Conservation (phyloP, 495 filamentous ascomycete species). For the Annulohypoxylon moriforme region DNA sequence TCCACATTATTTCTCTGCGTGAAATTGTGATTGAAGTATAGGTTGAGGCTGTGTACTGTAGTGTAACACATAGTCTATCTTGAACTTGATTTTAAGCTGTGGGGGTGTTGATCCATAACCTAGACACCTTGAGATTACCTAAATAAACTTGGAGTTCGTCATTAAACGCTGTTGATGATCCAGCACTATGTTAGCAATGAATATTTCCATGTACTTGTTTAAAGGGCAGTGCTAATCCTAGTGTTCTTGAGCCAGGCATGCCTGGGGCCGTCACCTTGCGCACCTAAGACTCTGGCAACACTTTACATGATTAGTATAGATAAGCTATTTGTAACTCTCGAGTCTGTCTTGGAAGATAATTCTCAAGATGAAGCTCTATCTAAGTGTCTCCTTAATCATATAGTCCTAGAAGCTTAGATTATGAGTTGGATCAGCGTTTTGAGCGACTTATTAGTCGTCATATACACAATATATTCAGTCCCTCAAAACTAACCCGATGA, state of each 20-base stretch:
- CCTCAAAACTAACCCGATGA: no score
- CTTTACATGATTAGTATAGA: no score
- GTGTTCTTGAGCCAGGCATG: neutral
- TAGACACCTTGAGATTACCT: neutral
- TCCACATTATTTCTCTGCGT: neutral
- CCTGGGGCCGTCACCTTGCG: neutral
- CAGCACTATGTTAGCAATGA: neutral
- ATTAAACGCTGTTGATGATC: neutral
- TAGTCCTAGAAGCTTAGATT: neutral
- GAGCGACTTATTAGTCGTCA: no score
- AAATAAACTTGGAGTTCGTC: neutral
- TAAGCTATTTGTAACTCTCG: neutral
- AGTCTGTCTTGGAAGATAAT: neutral
- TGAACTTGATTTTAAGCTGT: neutral
- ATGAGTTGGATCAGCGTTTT: no score
- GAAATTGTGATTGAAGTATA: constrained; percentile 16
- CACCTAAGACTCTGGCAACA: no score
- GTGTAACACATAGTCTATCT: neutral
- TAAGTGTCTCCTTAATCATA: neutral
- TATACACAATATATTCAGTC: no score
- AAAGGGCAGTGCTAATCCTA: neutral
- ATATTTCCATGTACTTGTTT: neutral
- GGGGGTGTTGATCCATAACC: neutral
- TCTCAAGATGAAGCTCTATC: neutral
- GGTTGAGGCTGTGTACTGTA: constrained; percentile 26